Conservation (phyloP, 306 rosid species). For the Purshia tridentata region DNA sequence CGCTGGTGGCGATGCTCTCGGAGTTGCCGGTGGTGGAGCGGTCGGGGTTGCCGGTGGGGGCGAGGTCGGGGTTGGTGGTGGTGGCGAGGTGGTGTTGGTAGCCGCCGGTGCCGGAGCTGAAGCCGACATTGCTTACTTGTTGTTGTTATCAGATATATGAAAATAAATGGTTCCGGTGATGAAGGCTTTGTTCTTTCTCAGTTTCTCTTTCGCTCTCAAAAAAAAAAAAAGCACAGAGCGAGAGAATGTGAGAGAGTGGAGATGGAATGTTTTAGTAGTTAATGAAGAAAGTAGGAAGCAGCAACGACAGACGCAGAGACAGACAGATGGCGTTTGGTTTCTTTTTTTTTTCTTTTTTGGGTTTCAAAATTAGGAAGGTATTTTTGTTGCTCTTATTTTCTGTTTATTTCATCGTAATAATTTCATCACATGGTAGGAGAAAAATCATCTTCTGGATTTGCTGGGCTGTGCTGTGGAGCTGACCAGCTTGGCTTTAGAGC, state of each 20-base stretch:
- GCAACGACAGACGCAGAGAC: background rate
- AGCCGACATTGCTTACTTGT: conserved; percentile 41
- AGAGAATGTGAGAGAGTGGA: conserved; percentile 12
- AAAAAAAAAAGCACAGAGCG: background rate
- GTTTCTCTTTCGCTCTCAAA: background rate
- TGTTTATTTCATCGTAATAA: too few relatives aligned
- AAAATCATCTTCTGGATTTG: too few relatives aligned
- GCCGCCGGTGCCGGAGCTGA: conserved; percentile 34
- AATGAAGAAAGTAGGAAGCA: conserved; percentile 11
- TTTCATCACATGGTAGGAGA: too few relatives aligned
- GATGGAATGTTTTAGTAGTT: background rate
- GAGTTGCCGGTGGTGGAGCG: conserved; percentile 36
- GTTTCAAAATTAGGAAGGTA: conserved; percentile 19
- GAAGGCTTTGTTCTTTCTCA: background rate
- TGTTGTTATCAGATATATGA: background rate
- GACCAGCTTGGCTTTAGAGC: too few relatives aligned
- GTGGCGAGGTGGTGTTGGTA: conserved; percentile 2
- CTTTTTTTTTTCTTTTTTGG: background rate
- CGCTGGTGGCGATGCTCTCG: conserved; percentile 30
- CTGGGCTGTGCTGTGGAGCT: too few relatives aligned
- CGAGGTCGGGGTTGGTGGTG: conserved; percentile 1
- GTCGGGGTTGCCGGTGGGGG: conserved; percentile 34
- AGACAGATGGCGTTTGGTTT: background rate
- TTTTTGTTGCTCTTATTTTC: background rate
- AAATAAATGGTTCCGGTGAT: background rate